A percentile compares a stretch with the other conserved stretches of the same genome.
phyloP scores from a whole-genome alignment of 495 filamentous ascomycete genomes.

The Penicillium paxilli region DNA sequence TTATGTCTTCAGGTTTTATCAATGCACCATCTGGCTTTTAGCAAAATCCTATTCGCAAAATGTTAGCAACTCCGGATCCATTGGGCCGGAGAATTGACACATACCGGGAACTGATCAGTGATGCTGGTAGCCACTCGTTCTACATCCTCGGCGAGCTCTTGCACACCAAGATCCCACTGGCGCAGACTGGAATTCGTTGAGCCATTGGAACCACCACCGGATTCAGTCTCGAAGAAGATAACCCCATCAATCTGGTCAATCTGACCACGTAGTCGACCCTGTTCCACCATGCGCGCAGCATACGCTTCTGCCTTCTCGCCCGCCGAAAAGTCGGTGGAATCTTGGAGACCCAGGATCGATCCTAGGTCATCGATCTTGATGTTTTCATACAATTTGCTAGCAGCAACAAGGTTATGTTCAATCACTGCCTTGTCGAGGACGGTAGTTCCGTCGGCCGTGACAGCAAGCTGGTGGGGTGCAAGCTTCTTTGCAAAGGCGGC shows the following conservation, averaged over 20 bases:
- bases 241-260: conserved; percentile 94
- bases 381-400: conserved; percentile 84
- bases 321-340: conserved; percentile 47
- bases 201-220: conserved; percentile 56
- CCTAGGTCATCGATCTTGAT: conserved; percentile 80
- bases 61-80: conserved; percentile 19
- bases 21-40: conserved; percentile 30
- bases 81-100: conserved; percentile 11
- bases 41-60: conserved; percentile 27
- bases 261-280: conserved; percentile 77
- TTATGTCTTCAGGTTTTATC: conserved; percentile 9
- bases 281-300: conserved; percentile 93
- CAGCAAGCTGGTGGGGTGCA: conserved; percentile 83
- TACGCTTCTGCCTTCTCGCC: conserved; percentile 86
- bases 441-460: conserved; percentile 84
- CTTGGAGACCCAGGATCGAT: conserved; percentile 65
- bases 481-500: conserved; percentile 79
- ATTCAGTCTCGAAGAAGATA: conserved; percentile 75
- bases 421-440: conserved; percentile 93
- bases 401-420: conserved; percentile 91
- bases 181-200: conserved; percentile 60
- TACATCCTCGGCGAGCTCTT: conserved; percentile 81
- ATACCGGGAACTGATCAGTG: conserved; percentile 42
- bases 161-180: conserved; percentile 87
- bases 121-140: conserved; percentile 69